Base-by-base conservation (phyloP, 306 rosid genomes). In the Psophocarpus tetragonolobus region DNA sequence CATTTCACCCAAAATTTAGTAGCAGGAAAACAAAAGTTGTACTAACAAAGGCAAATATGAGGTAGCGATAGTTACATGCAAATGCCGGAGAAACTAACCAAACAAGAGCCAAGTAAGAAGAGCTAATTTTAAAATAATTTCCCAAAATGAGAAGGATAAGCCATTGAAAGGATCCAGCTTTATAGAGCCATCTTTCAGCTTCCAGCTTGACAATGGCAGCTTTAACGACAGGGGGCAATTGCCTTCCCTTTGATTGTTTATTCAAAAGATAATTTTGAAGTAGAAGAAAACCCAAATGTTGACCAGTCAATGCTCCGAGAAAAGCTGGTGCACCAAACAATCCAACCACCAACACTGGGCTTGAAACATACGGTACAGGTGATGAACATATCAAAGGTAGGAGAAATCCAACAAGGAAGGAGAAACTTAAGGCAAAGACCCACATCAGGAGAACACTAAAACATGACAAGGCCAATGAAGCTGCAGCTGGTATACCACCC, bases 151-250 rank as follows among this genome's bases (percentile, higher is more conserved):
- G 93, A 82, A 95, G 86, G 81, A 92, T 50, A 68, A 92, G 96
- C 98, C 98, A 95, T 82, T 90, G 97, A 68, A 95, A 77, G 72
- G 97, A 88, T 84, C 97, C 98, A 51, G 95, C 91, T 85, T 95
- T 95, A 67, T 89, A 95, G 69, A 95, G 92, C 98, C 98, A 95
- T 83, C 98, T 95, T 87, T 95, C 98, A 64, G 97, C 95, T 85
- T 95, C 98, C 24, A 89, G 81, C 81, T 88, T 88, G 84, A 87
- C 83, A 74, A 90, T 18, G 68, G 88, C 82, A 54, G 86, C 87
- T 71, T 78, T 91, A 85, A 85, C 53, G 72, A 83, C 71, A 10
- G 84, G 74, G 39, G 91, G 58, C 53, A 92, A 80, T 26, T 79
- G 82, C 81, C 81, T 83, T 75, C 88, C 89, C 72, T 82, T 87